phyloP scores from a whole-genome alignment of 495 filamentous ascomycete species.

The Amorphotheca resinae region DNA sequence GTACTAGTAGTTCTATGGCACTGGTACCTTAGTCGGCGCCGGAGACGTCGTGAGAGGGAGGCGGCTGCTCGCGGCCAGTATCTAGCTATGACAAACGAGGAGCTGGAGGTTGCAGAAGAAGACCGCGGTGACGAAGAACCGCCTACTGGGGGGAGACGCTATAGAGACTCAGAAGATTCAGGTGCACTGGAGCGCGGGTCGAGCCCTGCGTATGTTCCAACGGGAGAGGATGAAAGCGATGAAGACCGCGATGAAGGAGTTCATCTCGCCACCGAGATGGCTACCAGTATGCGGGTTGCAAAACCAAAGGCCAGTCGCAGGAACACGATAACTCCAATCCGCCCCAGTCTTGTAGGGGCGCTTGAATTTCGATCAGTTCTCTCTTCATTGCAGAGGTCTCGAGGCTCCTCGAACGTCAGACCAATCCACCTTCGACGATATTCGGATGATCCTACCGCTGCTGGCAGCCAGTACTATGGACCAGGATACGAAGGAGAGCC shows the following conservation, averaged over 20 bases:
- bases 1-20: constrained; percentile 83
- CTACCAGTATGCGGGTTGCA: constrained; percentile 82
- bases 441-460: constrained; percentile 45
- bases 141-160: constrained; percentile 19
- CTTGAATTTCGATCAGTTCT: constrained; percentile 89
- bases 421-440: constrained; percentile 59
- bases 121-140: constrained; percentile 59
- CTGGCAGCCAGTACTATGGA: constrained; percentile 15
- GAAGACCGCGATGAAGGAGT: constrained; percentile 61
- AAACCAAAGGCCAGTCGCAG: constrained; percentile 56
- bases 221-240: constrained; percentile 27
- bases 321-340: constrained; percentile 69
- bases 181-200: constrained; percentile 48
- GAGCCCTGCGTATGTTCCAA: constrained; percentile 7
- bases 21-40: constrained; percentile 57
- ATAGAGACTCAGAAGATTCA: constrained; percentile 50
- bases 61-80: constrained; percentile 63
- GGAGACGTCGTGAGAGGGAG: constrained; percentile 47
- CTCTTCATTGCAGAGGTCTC: constrained; percentile 63
- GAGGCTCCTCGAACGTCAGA: constrained; percentile 49
- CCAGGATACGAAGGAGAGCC: constrained; percentile 11
- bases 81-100: constrained; percentile 54
- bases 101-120: constrained; percentile 50
- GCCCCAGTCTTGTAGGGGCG: constrained; percentile 85
- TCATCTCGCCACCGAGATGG: constrained; percentile 68